These are phyloP conservation scores for Colletotrichum salicis DNA, from an alignment of 2,329 filamentous ascomycete species.

Conservation along the genomic window DNA sequence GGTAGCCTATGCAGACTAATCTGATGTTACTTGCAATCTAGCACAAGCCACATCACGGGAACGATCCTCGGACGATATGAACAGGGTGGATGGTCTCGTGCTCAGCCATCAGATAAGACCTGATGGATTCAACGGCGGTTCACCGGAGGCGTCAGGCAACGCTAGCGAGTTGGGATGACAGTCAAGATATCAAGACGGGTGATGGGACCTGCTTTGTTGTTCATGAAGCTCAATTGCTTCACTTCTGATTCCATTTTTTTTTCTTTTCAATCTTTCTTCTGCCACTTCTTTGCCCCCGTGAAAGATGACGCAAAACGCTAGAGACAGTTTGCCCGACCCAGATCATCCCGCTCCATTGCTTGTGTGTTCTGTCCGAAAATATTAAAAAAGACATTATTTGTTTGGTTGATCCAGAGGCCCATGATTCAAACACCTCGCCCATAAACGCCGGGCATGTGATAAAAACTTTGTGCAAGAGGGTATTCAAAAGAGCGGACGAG, in stretches of 20 bases:
- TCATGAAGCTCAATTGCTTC: not conserved
- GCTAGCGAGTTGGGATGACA: not conserved
- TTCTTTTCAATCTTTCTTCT: not conserved
- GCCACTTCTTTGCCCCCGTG: not conserved
- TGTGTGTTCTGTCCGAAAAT: constrained; percentile 21
- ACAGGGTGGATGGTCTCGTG: constrained; percentile 17
- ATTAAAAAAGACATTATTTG: constrained; percentile 30
- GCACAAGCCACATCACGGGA: constrained; percentile 12
- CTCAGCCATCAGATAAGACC: not conserved
- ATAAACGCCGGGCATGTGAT: constrained; percentile 33
- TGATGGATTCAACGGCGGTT: not conserved
- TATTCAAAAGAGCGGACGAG: constrained; percentile 31
- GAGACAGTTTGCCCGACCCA: not conserved
- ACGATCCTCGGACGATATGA: not conserved
- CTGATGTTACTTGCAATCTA: not conserved
- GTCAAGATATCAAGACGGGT: not conserved
- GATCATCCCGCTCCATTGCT: not conserved
- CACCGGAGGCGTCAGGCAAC: not conserved
- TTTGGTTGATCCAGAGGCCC: constrained; percentile 1
- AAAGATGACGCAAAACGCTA: constrained; percentile 3
- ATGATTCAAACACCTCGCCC: not conserved
- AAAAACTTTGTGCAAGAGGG: constrained; percentile 31
- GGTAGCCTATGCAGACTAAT: not conserved
- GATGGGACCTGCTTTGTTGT: not conserved
- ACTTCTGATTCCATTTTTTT: not conserved